Percentiles rank a stretch among this genome's conserved stretches.
These are phyloP conservation scores for Geotrichum fermentans DNA, from an alignment of 1,139 yeast species.

Conservation along the genomic window DNA sequence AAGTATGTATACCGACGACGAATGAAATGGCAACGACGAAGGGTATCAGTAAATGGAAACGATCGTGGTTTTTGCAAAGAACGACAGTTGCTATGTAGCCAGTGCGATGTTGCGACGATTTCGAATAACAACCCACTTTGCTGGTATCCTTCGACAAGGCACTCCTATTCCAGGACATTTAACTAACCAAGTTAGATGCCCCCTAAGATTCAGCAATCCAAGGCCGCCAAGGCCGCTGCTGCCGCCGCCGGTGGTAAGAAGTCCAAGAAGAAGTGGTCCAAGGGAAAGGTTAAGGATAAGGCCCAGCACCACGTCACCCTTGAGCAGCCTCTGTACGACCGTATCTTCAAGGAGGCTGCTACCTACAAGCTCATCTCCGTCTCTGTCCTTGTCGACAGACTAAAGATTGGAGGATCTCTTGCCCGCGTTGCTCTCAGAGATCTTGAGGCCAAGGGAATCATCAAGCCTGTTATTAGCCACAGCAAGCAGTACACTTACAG, in stretches of 20 bases:
- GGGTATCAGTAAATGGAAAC: neutral
- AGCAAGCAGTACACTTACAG: constrained; percentile 94
- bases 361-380: constrained; percentile 97
- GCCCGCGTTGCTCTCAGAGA: constrained; percentile 98
- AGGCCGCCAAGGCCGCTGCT: constrained; percentile 99
- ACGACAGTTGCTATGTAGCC: neutral
- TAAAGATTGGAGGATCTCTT: constrained; percentile 97
- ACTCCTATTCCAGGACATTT: constrained; percentile 7
- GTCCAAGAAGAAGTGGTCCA: constrained; percentile 99
- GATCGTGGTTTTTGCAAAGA: no score
- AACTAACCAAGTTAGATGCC: constrained; percentile 60
- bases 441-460: constrained; percentile 91
- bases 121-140: neutral
- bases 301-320: constrained; percentile 97
- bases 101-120: neutral
- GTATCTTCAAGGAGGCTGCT: constrained; percentile 98
- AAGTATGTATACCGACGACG: neutral
- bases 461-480: constrained; percentile 92
- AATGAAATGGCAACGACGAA: neutral
- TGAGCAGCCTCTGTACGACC: constrained; percentile 98
- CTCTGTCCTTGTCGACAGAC: constrained; percentile 97
- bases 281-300: constrained; percentile 99
- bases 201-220: constrained; percentile 98
- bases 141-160: neutral
- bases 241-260: constrained; percentile 99